phyloP scores from a whole-genome alignment of 257 asterid species.

The Euphrasia confusa region DNA sequence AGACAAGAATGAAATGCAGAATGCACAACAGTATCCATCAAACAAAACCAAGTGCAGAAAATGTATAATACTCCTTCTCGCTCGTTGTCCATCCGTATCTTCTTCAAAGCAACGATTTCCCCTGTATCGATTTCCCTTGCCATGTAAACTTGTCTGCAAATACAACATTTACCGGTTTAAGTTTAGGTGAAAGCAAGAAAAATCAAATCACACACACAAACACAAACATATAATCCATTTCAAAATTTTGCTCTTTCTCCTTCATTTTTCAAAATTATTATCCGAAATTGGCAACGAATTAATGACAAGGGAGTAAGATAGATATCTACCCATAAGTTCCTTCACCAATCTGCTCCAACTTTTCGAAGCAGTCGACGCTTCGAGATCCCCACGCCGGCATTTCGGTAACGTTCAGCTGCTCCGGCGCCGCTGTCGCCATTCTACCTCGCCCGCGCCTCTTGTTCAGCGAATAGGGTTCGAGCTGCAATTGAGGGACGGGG shows the following conservation, averaged over 20 bases:
- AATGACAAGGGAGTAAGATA: neutral
- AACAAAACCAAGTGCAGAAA: slow-evolving; percentile 11
- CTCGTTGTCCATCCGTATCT: slow-evolving; percentile 90
- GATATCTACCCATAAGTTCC: slow-evolving; percentile 78
- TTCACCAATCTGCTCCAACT: slow-evolving; percentile 92
- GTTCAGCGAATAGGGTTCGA: slow-evolving; percentile 10
- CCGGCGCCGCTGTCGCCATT: slow-evolving; percentile 77
- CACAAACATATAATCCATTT: neutral
- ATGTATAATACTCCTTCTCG: slow-evolving; percentile 76
- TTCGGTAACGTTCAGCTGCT: slow-evolving; percentile 63
- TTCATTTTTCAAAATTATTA: neutral
- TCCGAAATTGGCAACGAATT: neutral
- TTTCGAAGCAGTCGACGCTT: slow-evolving; percentile 85
- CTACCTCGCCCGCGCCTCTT: slow-evolving; percentile 1
- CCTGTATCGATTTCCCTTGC: slow-evolving; percentile 78
- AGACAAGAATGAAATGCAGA: neutral
- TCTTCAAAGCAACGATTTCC: slow-evolving; percentile 90
- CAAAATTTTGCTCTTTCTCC: slow-evolving; percentile 5
- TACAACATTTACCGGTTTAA: slow-evolving; percentile 17
- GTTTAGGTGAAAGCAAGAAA: slow-evolving; percentile 9
- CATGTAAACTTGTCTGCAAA: slow-evolving; percentile 78
- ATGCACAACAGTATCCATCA: neutral
- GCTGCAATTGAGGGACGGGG: neutral
- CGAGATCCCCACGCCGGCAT: slow-evolving; percentile 79
- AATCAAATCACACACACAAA: neutral